A percentile compares a stretch with the other conserved stretches of the same genome.
These are phyloP conservation scores for Lichtheimia corymbifera DNA, from an alignment of 371 early-diverging fungal species.

Conservation along the genomic window DNA sequence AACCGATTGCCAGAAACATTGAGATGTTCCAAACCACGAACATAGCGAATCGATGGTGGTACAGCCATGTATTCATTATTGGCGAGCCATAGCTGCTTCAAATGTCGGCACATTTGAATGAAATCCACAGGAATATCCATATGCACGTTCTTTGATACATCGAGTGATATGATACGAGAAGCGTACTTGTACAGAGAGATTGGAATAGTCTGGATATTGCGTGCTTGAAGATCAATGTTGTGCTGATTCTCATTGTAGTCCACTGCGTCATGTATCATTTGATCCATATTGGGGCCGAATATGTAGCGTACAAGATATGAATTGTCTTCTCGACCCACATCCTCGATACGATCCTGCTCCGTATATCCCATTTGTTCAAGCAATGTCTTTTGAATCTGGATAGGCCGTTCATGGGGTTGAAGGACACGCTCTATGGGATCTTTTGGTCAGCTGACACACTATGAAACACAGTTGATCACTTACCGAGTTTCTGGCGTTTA, in stretches of 20 bases:
- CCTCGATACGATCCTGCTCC: constrained; percentile 72
- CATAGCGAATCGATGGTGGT: constrained; percentile 60
- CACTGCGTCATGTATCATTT: constrained; percentile 26
- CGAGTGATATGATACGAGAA: constrained; percentile 63
- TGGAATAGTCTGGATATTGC: constrained; percentile 73
- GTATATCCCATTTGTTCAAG: constrained; percentile 81
- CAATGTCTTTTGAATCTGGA: constrained; percentile 65
- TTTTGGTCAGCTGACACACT: no score
- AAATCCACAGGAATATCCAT: constrained; percentile 77
- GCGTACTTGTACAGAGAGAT: constrained; percentile 70
- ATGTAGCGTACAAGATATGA: constrained; percentile 80
- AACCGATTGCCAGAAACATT: constrained; percentile 81
- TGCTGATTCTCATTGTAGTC: constrained; percentile 44
- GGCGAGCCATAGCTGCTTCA: constrained; percentile 71
- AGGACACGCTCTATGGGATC: constrained; percentile 66
- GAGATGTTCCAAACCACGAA: constrained; percentile 61
- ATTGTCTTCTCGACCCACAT: constrained; percentile 78
- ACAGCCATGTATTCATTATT: constrained; percentile 66
- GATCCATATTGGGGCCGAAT: constrained; percentile 67
- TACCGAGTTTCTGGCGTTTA: constrained; percentile 59
- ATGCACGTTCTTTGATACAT: constrained; percentile 73
- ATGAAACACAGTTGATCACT: neutral
- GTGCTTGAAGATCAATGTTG: constrained; percentile 57
- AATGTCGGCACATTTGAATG: constrained; percentile 63
- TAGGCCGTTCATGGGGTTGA: constrained; percentile 67